Evolutionary conservation across 2,329 filamentous ascomycete genomes (phyloP).

Genomic region (Dactylella cylindrospora): DNA sequence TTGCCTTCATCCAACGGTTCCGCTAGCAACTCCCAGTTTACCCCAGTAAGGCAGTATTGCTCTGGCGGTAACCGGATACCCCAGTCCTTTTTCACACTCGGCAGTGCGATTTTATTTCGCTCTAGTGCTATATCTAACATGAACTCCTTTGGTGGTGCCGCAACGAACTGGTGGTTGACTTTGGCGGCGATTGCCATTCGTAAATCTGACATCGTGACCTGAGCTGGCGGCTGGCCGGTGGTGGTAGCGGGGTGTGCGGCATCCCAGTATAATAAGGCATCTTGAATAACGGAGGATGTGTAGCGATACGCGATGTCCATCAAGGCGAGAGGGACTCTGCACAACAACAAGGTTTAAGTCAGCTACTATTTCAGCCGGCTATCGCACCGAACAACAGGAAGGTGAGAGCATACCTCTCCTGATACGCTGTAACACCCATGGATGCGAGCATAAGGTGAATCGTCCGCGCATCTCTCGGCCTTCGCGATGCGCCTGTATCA

Average conservation of each 20-base stretch:
- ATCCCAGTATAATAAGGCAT: slow-evolving; percentile 58
- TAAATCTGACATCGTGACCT: slow-evolving; percentile 61
- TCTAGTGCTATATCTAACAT: slow-evolving; percentile 72
- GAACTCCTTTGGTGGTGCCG: slow-evolving; percentile 69
- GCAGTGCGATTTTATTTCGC: slow-evolving; percentile 67
- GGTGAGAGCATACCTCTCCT: slow-evolving; percentile 60
- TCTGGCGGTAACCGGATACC: slow-evolving; percentile 67
- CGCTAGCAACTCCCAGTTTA: slow-evolving; percentile 66
- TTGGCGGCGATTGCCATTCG: slow-evolving; percentile 64
- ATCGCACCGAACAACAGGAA: background rate
- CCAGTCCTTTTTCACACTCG: slow-evolving; percentile 67
- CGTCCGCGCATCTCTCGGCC: slow-evolving; percentile 75
- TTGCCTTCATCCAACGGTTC: slow-evolving; percentile 55
- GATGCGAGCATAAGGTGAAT: slow-evolving; percentile 78
- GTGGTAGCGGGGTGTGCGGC: slow-evolving; percentile 52
- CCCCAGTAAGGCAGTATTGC: slow-evolving; percentile 67
- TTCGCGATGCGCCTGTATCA: slow-evolving; percentile 54
- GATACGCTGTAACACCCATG: slow-evolving; percentile 76
- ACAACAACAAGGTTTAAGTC: background rate
- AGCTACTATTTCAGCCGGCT: background rate
- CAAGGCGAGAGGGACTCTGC: slow-evolving; percentile 70
- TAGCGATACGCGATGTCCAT: slow-evolving; percentile 83
- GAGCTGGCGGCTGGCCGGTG: slow-evolving; percentile 54
- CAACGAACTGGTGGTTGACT: slow-evolving; percentile 63
- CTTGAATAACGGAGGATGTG: slow-evolving; percentile 58